Percentiles rank a stretch among this genome's conserved stretches.
These are phyloP conservation scores for Aureobasidium sp. DNA, from an alignment of 2,329 filamentous ascomycete genomes.

Conservation along the genomic window DNA sequence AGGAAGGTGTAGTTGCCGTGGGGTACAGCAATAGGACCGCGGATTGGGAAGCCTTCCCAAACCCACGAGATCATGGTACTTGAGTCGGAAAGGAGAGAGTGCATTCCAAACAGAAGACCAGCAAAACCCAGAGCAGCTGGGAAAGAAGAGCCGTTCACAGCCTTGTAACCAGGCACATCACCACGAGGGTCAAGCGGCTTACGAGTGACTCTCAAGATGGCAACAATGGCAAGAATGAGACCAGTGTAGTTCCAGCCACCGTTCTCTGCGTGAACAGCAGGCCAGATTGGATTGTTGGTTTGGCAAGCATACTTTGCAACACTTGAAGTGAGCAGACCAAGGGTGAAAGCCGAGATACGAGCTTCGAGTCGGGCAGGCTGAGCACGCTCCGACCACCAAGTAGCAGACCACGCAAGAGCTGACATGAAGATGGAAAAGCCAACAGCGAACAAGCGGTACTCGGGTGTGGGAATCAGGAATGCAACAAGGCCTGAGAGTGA, in stretches of 20 bases:
- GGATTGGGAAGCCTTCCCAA: constrained; percentile 91
- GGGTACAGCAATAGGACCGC: constrained; percentile 79
- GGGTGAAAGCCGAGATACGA: constrained; percentile 68
- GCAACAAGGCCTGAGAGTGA: constrained; percentile 78
- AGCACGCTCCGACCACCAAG: constrained; percentile 67
- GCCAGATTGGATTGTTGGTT: constrained; percentile 97
- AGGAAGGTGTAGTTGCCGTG: constrained; percentile 81
- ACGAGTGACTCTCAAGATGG: constrained; percentile 38
- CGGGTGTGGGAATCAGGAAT: constrained; percentile 66
- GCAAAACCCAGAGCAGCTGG: constrained; percentile 71
- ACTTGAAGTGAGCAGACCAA: constrained; percentile 77
- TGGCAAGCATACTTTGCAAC: constrained; percentile 86
- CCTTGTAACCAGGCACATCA: constrained; percentile 9
- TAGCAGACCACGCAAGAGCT: constrained; percentile 76
- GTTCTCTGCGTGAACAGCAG: constrained; percentile 80
- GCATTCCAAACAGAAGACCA: constrained; percentile 79
- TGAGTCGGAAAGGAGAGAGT: constrained; percentile 89
- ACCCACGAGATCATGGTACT: constrained; percentile 99
- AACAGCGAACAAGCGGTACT: constrained; percentile 68
- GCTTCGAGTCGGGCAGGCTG: constrained; percentile 71
- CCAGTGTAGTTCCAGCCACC: constrained; percentile 89
- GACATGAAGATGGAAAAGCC: constrained; percentile 73
- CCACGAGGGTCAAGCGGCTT: constrained; percentile 4
- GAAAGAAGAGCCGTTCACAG: constrained; percentile 49
- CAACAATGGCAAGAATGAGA: constrained; percentile 64